These are phyloP conservation scores for Penicillium aurantiogriseum DNA, from an alignment of 2,329 filamentous ascomycete species.

Conservation along the genomic window DNA sequence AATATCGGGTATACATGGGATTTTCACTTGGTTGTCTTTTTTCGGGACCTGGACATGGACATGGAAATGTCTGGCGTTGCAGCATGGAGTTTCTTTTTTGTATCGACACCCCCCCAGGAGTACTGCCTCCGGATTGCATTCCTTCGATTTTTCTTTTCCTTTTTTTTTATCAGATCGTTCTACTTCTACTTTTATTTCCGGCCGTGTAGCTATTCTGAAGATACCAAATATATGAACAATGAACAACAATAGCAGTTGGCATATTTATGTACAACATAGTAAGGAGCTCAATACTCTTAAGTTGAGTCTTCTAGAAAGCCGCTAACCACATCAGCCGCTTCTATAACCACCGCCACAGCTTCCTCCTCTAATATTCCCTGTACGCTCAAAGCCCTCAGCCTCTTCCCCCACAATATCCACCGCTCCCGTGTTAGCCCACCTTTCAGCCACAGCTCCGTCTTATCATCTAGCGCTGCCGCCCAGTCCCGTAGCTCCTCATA, in stretches of 20 bases:
- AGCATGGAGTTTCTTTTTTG: conserved; percentile 10
- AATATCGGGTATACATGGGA: conserved; percentile 26
- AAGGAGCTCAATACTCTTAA: not conserved
- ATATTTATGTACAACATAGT: not conserved
- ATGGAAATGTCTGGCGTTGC: conserved; percentile 9
- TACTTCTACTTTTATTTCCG: conserved; percentile 11
- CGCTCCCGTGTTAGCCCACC: not conserved
- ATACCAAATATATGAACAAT: conserved; percentile 23
- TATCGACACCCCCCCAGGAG: conserved; percentile 21
- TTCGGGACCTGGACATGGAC: conserved; percentile 4
- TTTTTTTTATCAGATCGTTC: conserved; percentile 5
- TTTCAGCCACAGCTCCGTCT: not conserved
- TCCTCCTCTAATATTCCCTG: not conserved
- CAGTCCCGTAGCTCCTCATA: not conserved
- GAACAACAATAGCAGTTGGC: not conserved
- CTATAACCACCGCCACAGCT: not conserved
- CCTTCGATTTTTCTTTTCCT: conserved; percentile 4
- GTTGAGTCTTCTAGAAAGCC: not conserved
- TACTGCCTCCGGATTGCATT: conserved; percentile 12
- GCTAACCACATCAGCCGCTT: not conserved
- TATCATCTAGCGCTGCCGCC: not conserved
- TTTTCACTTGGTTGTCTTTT: conserved; percentile 12
- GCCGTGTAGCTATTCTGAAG: conserved; percentile 24
- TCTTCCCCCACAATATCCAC: not conserved
- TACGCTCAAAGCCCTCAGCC: not conserved